Conservation (phyloP, 2,329 filamentous ascomycete genomes). For the Dothidotthia symphoricarpi region DNA sequence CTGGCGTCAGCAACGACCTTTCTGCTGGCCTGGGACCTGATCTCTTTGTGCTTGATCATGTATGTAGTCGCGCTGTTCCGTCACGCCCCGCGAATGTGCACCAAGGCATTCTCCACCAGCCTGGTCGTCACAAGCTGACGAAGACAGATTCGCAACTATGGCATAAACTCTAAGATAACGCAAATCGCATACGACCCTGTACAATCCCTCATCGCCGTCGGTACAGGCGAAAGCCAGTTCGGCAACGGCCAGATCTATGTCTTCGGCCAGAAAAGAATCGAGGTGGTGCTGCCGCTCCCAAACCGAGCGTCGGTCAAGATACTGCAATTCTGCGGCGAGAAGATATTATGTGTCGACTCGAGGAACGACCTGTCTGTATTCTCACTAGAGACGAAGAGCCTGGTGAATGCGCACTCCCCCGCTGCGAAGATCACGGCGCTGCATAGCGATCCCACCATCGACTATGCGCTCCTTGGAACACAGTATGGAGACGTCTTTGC, state of each 20-base stretch:
- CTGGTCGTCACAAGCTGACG: slow-evolving; percentile 17
- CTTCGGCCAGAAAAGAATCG: slow-evolving; percentile 78
- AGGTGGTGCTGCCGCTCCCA: slow-evolving; percentile 69
- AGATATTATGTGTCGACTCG: slow-evolving; percentile 78
- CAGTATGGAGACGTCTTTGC: slow-evolving; percentile 81
- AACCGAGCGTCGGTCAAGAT: slow-evolving; percentile 71
- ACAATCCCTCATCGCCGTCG: slow-evolving; percentile 88
- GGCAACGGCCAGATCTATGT: slow-evolving; percentile 86
- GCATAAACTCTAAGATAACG: slow-evolving; percentile 66
- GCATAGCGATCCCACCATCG: slow-evolving; percentile 82
- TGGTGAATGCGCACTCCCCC: slow-evolving; percentile 68
- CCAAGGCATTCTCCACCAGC: too few relatives aligned
- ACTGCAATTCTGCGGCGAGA: slow-evolving; percentile 82
- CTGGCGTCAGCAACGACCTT: slow-evolving; percentile 87
- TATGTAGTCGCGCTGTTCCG: slow-evolving; percentile 40
- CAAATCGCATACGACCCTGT: slow-evolving; percentile 88
- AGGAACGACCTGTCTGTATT: slow-evolving; percentile 84
- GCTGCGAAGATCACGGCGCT: slow-evolving; percentile 73
- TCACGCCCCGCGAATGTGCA: slow-evolving; percentile 12
- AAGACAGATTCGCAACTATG: slow-evolving; percentile 35
- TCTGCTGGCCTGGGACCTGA: slow-evolving; percentile 76
- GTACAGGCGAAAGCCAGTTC: slow-evolving; percentile 82
- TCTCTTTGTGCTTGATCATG: slow-evolving; percentile 79
- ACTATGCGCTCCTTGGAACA: slow-evolving; percentile 86
- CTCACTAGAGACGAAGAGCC: slow-evolving; percentile 68